Evolutionary conservation across 129 eudicot species (phyloP), one percentile per base, ranked within the genome.

Genomic region (Logfia minima): DNA sequence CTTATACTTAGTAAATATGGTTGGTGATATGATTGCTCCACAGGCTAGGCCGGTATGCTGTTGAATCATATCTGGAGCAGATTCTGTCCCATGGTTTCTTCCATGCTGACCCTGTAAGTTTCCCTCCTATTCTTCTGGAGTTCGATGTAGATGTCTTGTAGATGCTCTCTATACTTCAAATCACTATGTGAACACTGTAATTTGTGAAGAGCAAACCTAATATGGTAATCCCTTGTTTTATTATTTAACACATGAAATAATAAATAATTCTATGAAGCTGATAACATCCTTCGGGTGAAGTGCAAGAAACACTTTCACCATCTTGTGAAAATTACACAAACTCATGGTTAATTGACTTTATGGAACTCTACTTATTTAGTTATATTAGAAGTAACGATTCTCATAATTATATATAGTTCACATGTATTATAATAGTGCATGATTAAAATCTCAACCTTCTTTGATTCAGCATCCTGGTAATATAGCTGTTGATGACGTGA

Each of bases 31-130:
- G 39, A 35, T 16, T 75, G 68, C 77, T 86, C 75, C 75, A 55
- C 88, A 92, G 98, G 87, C 80, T 94, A 88, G 87, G 97, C 4
- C 88, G 97, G 22, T 94, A 94, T 89, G 99, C 99, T 75, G 99
- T 94, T 80, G 99, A 93, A 83, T 90, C 98, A 18, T 93, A 93
- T 84, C 82, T 93, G 78, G 98, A 93, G 82, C 98, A 93, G 74
- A 90, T 93, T 45, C 78, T 93, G 64, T 87, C 98, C 72, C 97
- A 90, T 77, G 98, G 98, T 48, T 93, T 93, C 85, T 93, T 93
- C 81, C 98, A 93, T 77, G 98, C 98, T 56, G 98, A 93, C 66
- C 98, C 98, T 41, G 98, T 93, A 70, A 87, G 98, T 88, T 62
- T 70, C 72, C 52, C 55, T 32, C 64, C 29, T 71, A 24, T 22